Evolutionary conservation across 2,329 filamentous ascomycete genomes (phyloP).

Genomic region (Shiraia bambusicola): DNA sequence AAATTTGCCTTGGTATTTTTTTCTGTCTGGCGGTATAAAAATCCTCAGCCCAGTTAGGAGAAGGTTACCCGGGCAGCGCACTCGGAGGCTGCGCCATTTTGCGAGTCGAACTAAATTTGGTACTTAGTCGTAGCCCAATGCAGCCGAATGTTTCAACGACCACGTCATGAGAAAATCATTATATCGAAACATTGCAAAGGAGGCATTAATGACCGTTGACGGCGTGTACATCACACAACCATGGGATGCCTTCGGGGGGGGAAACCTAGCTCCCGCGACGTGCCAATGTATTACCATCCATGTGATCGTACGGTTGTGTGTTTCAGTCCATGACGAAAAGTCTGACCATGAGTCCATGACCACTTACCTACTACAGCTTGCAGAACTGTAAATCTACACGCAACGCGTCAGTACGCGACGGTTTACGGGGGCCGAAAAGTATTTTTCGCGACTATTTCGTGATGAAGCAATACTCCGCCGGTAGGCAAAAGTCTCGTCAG

Average conservation of each 20-base stretch:
- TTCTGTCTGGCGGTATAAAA: neutral
- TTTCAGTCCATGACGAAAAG: constrained; percentile 1
- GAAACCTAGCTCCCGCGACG: neutral
- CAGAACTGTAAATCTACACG: constrained; percentile 2
- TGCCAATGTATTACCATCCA: constrained; percentile 1
- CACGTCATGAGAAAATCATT: constrained; percentile 13
- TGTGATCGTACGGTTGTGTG: neutral
- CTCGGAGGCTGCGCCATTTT: constrained; percentile 8
- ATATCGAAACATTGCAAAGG: constrained; percentile 7
- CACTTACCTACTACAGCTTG: too few species aligned
- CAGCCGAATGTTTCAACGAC: constrained; percentile 8
- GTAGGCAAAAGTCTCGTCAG: constrained; percentile 17
- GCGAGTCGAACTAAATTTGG: constrained; percentile 16
- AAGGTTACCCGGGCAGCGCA: constrained; percentile 4
- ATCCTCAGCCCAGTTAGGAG: neutral
- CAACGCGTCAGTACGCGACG: constrained; percentile 12
- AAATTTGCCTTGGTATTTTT: neutral
- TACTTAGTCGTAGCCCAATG: constrained; percentile 5
- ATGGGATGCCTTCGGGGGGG: neutral
- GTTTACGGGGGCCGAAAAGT: constrained; percentile 11
- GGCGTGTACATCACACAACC: neutral
- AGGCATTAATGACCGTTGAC: too few species aligned
- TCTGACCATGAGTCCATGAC: neutral
- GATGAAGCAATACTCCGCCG: constrained; percentile 25
- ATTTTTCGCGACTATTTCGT: constrained; percentile 16